Evolutionary conservation across 768 basidiomycete genomes (phyloP).

Genomic region (Pisolithus microcarpus): DNA sequence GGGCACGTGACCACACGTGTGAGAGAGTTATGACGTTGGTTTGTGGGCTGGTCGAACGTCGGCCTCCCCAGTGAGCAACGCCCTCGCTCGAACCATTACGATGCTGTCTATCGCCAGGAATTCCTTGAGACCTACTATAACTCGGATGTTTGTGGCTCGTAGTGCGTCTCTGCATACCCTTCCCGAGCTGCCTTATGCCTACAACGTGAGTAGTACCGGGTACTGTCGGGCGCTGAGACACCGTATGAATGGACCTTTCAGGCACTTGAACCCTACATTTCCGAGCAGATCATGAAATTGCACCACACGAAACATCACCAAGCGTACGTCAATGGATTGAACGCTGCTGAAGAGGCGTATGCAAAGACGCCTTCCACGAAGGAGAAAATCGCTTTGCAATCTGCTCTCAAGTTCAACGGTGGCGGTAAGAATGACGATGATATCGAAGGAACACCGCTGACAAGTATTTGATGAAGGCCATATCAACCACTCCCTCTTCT

Average conservation of each 20-base stretch:
- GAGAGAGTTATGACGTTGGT: conserved; percentile 2
- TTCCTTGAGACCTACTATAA: conserved; percentile 35
- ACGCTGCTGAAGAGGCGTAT: conserved; percentile 86
- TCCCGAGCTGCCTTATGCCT: conserved; percentile 71
- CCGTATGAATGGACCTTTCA: conserved; percentile 17
- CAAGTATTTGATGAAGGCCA: conserved; percentile 47
- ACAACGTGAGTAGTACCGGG: conserved; percentile 48
- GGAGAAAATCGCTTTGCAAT: conserved; percentile 77
- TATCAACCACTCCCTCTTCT: conserved; percentile 95
- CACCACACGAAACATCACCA: conserved; percentile 92
- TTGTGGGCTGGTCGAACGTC: neutral
- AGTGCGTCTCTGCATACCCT: conserved; percentile 59
- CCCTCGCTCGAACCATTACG: conserved; percentile 9
- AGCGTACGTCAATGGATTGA: conserved; percentile 90
- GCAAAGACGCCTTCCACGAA: conserved; percentile 56
- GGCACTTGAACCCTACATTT: conserved; percentile 92
- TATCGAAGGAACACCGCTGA: neutral
- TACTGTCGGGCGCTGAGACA: neutral
- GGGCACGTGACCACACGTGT: too few species aligned
- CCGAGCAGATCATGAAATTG: conserved; percentile 86
- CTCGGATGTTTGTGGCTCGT: conserved; percentile 39
- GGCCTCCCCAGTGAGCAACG: neutral
- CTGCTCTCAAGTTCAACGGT: conserved; percentile 96
- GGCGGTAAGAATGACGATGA: conserved; percentile 48
- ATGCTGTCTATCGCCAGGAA: conserved; percentile 48